Evolutionary conservation across 1,139 yeast species (phyloP).

Genomic region (Blastobotrys persicus): DNA sequence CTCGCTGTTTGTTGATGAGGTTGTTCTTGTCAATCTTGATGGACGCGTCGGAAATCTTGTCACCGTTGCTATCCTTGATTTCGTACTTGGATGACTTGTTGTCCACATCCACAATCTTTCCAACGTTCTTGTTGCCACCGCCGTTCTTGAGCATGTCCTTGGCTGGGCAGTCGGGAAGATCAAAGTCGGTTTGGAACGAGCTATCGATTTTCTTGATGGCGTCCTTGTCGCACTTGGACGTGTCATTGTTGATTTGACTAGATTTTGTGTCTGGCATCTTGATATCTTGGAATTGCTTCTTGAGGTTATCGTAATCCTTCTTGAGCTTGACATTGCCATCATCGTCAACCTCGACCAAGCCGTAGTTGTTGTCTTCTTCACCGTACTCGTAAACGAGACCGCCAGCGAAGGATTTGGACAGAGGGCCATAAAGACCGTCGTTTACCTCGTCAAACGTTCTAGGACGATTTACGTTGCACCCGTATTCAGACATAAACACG

Average conservation of each 20-base stretch:
- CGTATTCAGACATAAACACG: slow-evolving; percentile 83
- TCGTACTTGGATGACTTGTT: slow-evolving; percentile 44
- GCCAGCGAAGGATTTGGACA: slow-evolving; percentile 62
- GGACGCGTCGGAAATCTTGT: slow-evolving; percentile 47
- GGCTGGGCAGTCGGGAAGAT: slow-evolving; percentile 44
- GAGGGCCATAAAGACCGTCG: slow-evolving; percentile 52
- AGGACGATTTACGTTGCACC: slow-evolving; percentile 53
- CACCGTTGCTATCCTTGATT: slow-evolving; percentile 51
- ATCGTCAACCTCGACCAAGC: slow-evolving; percentile 56
- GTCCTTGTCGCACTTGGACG: slow-evolving; percentile 29
- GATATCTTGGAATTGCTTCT: slow-evolving; percentile 46
- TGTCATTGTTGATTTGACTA: slow-evolving; percentile 38
- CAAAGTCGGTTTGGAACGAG: slow-evolving; percentile 40
- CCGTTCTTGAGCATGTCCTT: slow-evolving; percentile 48
- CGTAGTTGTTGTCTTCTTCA: slow-evolving; percentile 66
- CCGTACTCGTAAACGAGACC: slow-evolving; percentile 77
- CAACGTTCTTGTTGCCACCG: slow-evolving; percentile 49
- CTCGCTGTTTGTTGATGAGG: slow-evolving; percentile 30
- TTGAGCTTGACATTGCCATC: slow-evolving; percentile 45
- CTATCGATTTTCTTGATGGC: slow-evolving; percentile 40
- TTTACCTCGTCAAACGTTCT: slow-evolving; percentile 68
- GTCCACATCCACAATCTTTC: slow-evolving; percentile 45
- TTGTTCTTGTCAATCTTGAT: slow-evolving; percentile 28
- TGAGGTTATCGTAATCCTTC: slow-evolving; percentile 57
- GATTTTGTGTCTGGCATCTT: slow-evolving; percentile 39